These are phyloP conservation scores for Zea luxurians DNA, from an alignment of 176 grass and related monocot genomes.

Conservation along the genomic window DNA sequence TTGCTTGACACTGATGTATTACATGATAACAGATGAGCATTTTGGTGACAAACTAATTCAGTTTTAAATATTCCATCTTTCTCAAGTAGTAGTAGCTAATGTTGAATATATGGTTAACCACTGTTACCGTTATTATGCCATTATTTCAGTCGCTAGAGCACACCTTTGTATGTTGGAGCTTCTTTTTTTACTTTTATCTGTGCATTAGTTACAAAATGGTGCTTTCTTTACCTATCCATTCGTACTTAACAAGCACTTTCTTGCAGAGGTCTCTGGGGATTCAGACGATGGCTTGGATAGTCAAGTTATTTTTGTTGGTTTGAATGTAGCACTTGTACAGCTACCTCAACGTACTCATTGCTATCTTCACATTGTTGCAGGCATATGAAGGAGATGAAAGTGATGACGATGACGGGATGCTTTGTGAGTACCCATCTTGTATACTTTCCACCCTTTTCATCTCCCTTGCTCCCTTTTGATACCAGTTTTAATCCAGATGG, in stretches of 20 bases:
- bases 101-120: background rate
- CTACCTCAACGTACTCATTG: conserved; percentile 3
- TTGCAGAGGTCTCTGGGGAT: conserved; percentile 44
- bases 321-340: background rate
- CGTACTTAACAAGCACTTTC: conserved; percentile 14
- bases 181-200: background rate
- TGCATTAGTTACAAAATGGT: conserved; percentile 6
- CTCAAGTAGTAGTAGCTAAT: background rate
- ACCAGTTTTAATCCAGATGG: background rate
- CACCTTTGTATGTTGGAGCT: conserved; percentile 8
- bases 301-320: conserved; percentile 11
- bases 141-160: conserved; percentile 1
- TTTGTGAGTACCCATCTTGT: conserved; percentile 66
- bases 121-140: background rate
- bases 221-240: background rate
- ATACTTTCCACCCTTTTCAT: background rate
- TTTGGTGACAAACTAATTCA: conserved; percentile 5
- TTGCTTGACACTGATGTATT: background rate
- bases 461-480: background rate
- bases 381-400: conserved; percentile 54
- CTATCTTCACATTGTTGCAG: conserved; percentile 39
- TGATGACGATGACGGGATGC: conserved; percentile 65
- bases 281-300: conserved; percentile 58
- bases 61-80: background rate
- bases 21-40: background rate